A percentile compares a stretch with the other conserved stretches of the same genome.
Evolutionary conservation across 768 basidiomycete species (phyloP).

Genomic region (Hortiboletus flavorubellus): DNA sequence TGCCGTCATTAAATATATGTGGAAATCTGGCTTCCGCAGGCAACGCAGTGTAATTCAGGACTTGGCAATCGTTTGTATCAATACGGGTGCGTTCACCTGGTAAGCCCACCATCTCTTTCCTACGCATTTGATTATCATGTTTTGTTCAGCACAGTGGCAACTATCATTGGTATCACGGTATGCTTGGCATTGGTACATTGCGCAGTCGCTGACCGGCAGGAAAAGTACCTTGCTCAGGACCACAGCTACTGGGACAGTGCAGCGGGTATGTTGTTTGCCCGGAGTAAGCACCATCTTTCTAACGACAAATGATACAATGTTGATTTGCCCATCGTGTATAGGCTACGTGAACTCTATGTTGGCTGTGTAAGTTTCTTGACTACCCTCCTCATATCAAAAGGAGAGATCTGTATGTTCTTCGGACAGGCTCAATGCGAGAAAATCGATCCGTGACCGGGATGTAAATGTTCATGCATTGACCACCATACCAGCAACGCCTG

Average conservation of each 20-base stretch:
- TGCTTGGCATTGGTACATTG: not conserved
- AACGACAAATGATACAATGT: not conserved
- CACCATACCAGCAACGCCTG: not conserved
- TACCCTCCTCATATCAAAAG: not conserved
- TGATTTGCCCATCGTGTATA: not conserved
- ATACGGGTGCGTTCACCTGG: slow-evolving; percentile 14
- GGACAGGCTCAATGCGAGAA: slow-evolving; percentile 12
- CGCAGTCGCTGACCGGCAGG: not conserved
- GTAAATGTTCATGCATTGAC: not conserved
- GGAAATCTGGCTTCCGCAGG: slow-evolving; percentile 15
- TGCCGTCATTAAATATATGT: slow-evolving; percentile 14
- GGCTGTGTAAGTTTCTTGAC: slow-evolving; percentile 6
- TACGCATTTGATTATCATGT: not conserved
- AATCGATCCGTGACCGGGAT: slow-evolving; percentile 6
- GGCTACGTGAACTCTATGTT: slow-evolving; percentile 18
- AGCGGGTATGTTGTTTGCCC: not conserved
- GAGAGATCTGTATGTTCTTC: not conserved
- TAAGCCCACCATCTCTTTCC: not conserved
- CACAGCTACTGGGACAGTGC: not conserved
- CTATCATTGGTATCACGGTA: slow-evolving; percentile 4
- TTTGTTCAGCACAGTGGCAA: not conserved
- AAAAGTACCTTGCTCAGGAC: slow-evolving; percentile 3
- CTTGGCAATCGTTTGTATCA: slow-evolving; percentile 12
- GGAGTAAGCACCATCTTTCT: slow-evolving; percentile 1
- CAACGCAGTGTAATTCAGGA: slow-evolving; percentile 4